A percentile compares a stretch with the other conserved stretches of the same genome.
Evolutionary conservation across 2,329 filamentous ascomycete species (phyloP).

Genomic region (Pyrenophora graminea): DNA sequence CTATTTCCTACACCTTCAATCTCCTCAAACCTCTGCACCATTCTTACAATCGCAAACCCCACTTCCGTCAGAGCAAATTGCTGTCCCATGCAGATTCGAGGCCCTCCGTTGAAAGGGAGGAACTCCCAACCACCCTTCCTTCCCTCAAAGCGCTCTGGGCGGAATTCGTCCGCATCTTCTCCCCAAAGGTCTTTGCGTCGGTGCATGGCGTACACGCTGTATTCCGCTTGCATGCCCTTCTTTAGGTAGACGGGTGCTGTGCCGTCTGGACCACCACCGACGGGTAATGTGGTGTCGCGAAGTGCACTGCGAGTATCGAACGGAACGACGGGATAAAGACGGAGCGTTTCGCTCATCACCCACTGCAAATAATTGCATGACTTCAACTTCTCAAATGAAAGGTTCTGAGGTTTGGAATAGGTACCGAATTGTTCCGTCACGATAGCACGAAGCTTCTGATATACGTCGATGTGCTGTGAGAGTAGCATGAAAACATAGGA

Average conservation of each 20-base stretch:
- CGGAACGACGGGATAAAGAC: conserved; percentile 43
- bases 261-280: conserved; percentile 44
- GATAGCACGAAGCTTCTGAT: conserved; percentile 42
- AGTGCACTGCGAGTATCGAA: conserved; percentile 36
- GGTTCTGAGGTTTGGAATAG: conserved; percentile 40
- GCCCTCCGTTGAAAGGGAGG: conserved; percentile 42
- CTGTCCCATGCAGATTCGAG: conserved; percentile 40
- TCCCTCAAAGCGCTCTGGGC: conserved; percentile 44
- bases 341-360: conserved; percentile 41
- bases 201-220: conserved; percentile 40
- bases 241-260: conserved; percentile 38
- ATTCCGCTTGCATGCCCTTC: conserved; percentile 36
- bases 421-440: conserved; percentile 50
- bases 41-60: conserved; percentile 32
- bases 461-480: conserved; percentile 44
- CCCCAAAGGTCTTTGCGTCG: conserved; percentile 45
- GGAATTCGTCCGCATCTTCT: conserved; percentile 42
- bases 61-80: conserved; percentile 41
- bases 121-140: conserved; percentile 39
- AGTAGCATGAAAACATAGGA: conserved; percentile 67
- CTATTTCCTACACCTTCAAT: conserved; percentile 32
- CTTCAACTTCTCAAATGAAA: conserved; percentile 49
- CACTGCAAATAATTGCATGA: conserved; percentile 39
- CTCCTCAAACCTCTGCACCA: conserved; percentile 36
- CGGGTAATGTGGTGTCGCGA: conserved; percentile 41